A percentile compares a stretch with the other conserved stretches of the same genome.
Conservation (phyloP, 495 filamentous ascomycete genomes). For the Penicillium nucicola region DNA sequence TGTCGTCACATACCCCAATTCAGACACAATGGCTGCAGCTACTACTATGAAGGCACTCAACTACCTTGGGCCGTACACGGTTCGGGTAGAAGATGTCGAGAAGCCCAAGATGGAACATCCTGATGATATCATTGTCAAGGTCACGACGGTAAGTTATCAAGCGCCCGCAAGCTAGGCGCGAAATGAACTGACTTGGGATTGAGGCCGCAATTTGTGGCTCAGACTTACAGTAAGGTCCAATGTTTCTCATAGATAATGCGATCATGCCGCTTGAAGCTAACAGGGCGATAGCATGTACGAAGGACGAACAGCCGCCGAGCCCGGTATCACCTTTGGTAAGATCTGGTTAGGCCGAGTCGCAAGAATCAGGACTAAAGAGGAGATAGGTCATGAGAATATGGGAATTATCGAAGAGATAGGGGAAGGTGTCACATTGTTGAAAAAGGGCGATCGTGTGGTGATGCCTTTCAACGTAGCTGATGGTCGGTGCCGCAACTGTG, state of each 20-base stretch:
- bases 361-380: not conserved
- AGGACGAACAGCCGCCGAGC: slow-evolving; percentile 48
- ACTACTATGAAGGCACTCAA: slow-evolving; percentile 53
- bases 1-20: not conserved
- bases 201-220: slow-evolving; percentile 52
- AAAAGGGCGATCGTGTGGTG: slow-evolving; percentile 54
- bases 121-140: slow-evolving; percentile 53
- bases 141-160: slow-evolving; percentile 46
- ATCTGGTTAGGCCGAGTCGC: not conserved
- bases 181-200: not conserved
- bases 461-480: slow-evolving; percentile 60
- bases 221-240: slow-evolving; percentile 35
- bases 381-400: slow-evolving; percentile 55
- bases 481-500: slow-evolving; percentile 56
- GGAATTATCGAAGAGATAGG: slow-evolving; percentile 47
- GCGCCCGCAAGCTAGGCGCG: not conserved
- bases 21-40: slow-evolving; percentile 12
- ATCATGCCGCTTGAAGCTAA: slow-evolving; percentile 9
- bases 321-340: slow-evolving; percentile 50
- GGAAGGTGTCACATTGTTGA: slow-evolving; percentile 44
- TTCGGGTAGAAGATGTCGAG: slow-evolving; percentile 47
- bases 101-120: slow-evolving; percentile 50
- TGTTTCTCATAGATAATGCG: not conserved
- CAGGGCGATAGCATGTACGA: slow-evolving; percentile 44
- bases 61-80: slow-evolving; percentile 51